Percentiles rank a stretch among this genome's conserved stretches.
Evolutionary conservation across 257 asterid species (phyloP).

Genomic region (Solanum dulcamara): DNA sequence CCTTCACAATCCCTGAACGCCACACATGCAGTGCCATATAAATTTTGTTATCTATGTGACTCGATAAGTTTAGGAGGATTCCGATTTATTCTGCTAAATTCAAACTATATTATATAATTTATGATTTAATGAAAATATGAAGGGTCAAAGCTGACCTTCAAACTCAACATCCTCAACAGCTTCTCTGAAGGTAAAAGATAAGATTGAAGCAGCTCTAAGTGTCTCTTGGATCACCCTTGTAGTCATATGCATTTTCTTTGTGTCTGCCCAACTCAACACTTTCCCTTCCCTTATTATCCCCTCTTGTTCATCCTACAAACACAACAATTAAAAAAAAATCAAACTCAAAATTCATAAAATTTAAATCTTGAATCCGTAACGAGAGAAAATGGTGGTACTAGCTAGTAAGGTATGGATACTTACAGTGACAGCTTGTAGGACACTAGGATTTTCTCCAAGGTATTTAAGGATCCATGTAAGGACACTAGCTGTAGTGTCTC

Average conservation of each 20-base stretch:
- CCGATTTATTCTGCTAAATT: neutral
- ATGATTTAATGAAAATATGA: neutral
- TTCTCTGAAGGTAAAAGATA: conserved; percentile 71
- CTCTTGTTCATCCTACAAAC: conserved; percentile 62
- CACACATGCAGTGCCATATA: too few species aligned
- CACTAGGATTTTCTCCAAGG: conserved; percentile 63
- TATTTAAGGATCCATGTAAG: conserved; percentile 68
- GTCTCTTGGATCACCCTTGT: conserved; percentile 71
- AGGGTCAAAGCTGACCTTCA: conserved; percentile 32
- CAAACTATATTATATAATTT: neutral
- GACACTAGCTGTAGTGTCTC: conserved; percentile 74
- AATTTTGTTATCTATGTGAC: neutral
- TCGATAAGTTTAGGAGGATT: neutral
- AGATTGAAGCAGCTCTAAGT: conserved; percentile 59
- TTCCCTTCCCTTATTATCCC: conserved; percentile 31
- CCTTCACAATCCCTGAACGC: too few species aligned
- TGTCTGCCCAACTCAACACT: conserved; percentile 38
- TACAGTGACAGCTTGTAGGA: conserved; percentile 67
- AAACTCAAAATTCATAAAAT: neutral
- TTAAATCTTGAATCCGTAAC: neutral
- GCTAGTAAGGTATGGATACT: conserved; percentile 4
- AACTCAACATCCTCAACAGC: conserved; percentile 77
- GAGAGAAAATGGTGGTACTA: too few species aligned
- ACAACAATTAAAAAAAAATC: neutral
- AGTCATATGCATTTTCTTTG: conserved; percentile 59